A percentile compares a stretch with the other conserved stretches of the same genome.
phyloP scores from a whole-genome alignment of 805 yeast species.

The Maudiozyma turicensis region DNA sequence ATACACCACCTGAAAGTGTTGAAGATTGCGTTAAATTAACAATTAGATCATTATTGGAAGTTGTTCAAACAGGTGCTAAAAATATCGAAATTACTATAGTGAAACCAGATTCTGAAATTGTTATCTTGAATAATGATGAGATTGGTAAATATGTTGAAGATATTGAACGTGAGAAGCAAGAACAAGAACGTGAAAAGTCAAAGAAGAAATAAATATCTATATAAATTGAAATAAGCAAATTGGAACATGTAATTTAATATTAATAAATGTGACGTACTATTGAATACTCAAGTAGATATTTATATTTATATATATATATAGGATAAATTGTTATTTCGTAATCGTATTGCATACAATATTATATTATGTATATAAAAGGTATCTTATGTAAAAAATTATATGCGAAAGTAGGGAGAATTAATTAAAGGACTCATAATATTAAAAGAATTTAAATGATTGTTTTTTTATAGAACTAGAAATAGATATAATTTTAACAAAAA shows the following conservation, averaged over 20 bases:
- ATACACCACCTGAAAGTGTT: conserved; percentile 44
- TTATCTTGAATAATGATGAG: conserved; percentile 55
- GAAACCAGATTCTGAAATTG: conserved; percentile 56
- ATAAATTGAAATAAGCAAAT: not conserved
- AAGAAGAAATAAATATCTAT: conserved; percentile 10
- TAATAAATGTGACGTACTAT: not conserved
- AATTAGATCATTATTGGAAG: conserved; percentile 81
- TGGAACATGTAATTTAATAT: not conserved
- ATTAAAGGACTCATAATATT: too few species aligned
- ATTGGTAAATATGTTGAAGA: conserved; percentile 66
- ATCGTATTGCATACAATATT: too few species aligned
- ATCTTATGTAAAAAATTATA: too few species aligned
- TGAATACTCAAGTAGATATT: too few species aligned
- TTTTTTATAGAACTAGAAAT: too few species aligned
- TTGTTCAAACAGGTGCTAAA: conserved; percentile 95
- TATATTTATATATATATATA: too few species aligned
- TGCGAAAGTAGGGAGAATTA: too few species aligned
- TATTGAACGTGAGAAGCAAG: conserved; percentile 78
- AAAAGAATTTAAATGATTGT: too few species aligned
- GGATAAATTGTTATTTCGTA: too few species aligned
- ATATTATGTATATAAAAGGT: too few species aligned
- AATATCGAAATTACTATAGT: conserved; percentile 89
- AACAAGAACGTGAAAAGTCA: conserved; percentile 65
- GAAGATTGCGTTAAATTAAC: conserved; percentile 71
- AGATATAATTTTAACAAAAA: not conserved